Base-by-base conservation (phyloP, 2,329 filamentous ascomycete species). In the Tolypocladium capitatum region DNA sequence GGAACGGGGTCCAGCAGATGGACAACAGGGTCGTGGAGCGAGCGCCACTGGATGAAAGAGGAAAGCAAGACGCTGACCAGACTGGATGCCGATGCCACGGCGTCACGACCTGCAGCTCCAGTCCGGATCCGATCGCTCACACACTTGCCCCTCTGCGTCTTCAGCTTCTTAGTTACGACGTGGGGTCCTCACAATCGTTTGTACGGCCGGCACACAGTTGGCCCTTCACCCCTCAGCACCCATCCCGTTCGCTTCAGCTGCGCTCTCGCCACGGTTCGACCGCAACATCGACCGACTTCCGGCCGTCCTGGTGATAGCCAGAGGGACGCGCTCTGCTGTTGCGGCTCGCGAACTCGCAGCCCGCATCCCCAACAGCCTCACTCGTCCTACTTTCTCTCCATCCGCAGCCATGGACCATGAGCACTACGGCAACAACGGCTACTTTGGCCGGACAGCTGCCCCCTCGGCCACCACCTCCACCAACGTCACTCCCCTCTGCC, bases 391-490 rank as follows among this genome's bases (percentile, higher is more conserved):
- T 20, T 13, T 18, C 14, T 33, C 33, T 10, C 43, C 21, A 21
- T 20, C 10, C 41, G 11, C 33, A 16, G 42, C 34, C 38, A 63
- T 64, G 62, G 60, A 63, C 2, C 57, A 63, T 18, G 56, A 62
- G 11, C 20, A 41, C 4, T 48, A 52, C 43, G 41, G 13, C 36
- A 51, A 51, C 42, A 51, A 52, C 48, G 52, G 54, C 51, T 59
- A 58, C 49, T 59, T 55, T 49, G 55, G 55, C 50, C 58, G 60
- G 45, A 54, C 58, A 4, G 49, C 53, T 13, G 51, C 51, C 36
- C 59, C 63, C 43, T 68, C 68, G 36, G 59, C 60, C 20, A 58
- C 61, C 36, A 67, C 66, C 31, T 68, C 67, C n/a, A 57, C 59
- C 20, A 60, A 61, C 33, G 56, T 58, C 16, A 71, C 68, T 7